phyloP scores from a whole-genome alignment of 1,284 basidiomycete genomes.

The Ustilago lituana region DNA sequence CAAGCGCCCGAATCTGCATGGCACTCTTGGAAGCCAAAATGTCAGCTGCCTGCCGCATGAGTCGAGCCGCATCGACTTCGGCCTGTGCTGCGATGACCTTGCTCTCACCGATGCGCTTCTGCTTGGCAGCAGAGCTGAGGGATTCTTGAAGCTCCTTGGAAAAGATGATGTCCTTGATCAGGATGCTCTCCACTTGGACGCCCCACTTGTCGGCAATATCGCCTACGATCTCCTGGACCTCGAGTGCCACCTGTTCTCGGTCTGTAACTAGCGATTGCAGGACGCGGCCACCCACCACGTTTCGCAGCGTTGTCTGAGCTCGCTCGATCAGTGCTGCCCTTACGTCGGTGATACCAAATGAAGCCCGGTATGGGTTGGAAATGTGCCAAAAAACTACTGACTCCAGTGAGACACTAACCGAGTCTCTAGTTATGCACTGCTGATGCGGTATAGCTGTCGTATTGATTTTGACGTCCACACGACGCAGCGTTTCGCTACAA shows the following conservation, averaged over 20 bases:
- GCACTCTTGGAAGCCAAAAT: constrained; percentile 75
- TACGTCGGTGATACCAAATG: constrained; percentile 89
- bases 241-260: constrained; percentile 92
- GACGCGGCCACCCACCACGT: constrained; percentile 86
- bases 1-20: constrained; percentile 95
- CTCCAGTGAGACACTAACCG: constrained; percentile 86
- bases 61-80: constrained; percentile 90
- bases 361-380: constrained; percentile 73
- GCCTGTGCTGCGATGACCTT: constrained; percentile 96
- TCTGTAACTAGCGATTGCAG: constrained; percentile 74
- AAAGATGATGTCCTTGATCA: constrained; percentile 86
- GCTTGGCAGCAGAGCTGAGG: constrained; percentile 87
- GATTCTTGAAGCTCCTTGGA: constrained; percentile 88
- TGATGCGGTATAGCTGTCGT: constrained; percentile 86
- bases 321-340: constrained; percentile 87
- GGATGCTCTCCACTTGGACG: constrained; percentile 90
- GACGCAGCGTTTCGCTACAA: constrained; percentile 78
- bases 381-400: constrained; percentile 88
- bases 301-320: constrained; percentile 92
- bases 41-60: constrained; percentile 82
- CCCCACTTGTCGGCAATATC: constrained; percentile 78
- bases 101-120: constrained; percentile 92
- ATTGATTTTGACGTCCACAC: constrained; percentile 90
- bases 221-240: constrained; percentile 89
- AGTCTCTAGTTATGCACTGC: constrained; percentile 76